Percentiles rank a stretch among this genome's conserved stretches.
Evolutionary conservation across 306 rosid species (phyloP).

Genomic region (Phaseolus lunatus): DNA sequence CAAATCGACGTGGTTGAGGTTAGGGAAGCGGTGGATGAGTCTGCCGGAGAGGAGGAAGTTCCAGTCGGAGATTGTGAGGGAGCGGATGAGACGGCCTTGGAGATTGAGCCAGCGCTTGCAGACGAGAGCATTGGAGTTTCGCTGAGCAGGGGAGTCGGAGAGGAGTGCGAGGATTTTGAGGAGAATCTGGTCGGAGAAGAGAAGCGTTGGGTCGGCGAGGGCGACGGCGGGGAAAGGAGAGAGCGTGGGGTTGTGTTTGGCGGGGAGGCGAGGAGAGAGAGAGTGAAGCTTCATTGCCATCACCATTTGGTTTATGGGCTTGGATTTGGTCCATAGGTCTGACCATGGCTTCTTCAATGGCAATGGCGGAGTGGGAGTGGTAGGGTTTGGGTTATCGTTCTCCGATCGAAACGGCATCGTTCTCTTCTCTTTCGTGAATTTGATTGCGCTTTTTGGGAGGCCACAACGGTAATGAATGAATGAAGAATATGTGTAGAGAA

Average conservation of each 20-base stretch:
- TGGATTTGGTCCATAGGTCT: constrained; percentile 61
- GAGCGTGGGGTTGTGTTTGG: constrained; percentile 45
- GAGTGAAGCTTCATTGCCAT: constrained; percentile 74
- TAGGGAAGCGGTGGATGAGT: constrained; percentile 75
- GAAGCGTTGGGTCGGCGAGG: constrained; percentile 57
- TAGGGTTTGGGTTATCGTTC: constrained; percentile 49
- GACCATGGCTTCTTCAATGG: constrained; percentile 68
- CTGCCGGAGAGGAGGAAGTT: constrained; percentile 85
- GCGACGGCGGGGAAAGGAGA: constrained; percentile 29
- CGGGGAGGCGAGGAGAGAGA: constrained; percentile 47
- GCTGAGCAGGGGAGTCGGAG: constrained; percentile 56
- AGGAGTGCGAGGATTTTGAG: constrained; percentile 67
- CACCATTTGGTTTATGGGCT: constrained; percentile 60
- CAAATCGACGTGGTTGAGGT: constrained; percentile 76
- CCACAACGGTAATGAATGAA: constrained; percentile 8
- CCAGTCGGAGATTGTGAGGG: constrained; percentile 70
- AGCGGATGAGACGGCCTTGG: constrained; percentile 76
- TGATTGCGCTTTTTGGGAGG: constrained; percentile 1
- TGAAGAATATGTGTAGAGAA: no score
- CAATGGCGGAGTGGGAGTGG: constrained; percentile 25
- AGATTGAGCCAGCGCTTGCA: constrained; percentile 94
- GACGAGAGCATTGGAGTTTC: constrained; percentile 66
- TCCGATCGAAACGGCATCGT: constrained; percentile 61
- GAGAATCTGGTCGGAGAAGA: constrained; percentile 71
- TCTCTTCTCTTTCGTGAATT: neutral